These are phyloP conservation scores for Anthostomella pinea DNA, from an alignment of 2,329 filamentous ascomycete genomes.

Conservation along the genomic window DNA sequence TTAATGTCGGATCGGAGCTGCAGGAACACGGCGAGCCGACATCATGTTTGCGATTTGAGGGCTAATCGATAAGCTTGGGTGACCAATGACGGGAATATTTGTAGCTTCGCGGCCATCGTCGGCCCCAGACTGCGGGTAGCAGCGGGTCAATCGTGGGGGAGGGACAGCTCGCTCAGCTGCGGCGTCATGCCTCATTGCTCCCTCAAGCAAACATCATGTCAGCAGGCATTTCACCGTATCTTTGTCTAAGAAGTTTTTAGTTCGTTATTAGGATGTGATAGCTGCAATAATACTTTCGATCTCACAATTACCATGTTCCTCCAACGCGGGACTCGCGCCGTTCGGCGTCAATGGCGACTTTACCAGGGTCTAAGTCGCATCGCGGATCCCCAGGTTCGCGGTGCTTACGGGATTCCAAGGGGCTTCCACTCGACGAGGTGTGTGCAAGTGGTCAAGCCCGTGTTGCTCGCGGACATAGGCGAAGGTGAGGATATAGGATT, in stretches of 20 bases:
- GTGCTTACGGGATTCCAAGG: slow-evolving; percentile 32
- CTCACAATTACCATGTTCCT: slow-evolving; percentile 51
- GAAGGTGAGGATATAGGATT: slow-evolving; percentile 64
- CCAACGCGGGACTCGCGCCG: slow-evolving; percentile 47
- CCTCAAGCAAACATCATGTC: slow-evolving; percentile 1
- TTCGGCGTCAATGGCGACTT: slow-evolving; percentile 50
- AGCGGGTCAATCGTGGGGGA: slow-evolving; percentile 27
- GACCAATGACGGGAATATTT: no score
- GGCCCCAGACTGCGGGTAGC: slow-evolving; percentile 21
- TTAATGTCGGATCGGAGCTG: slow-evolving; percentile 4
- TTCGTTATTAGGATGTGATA: background rate
- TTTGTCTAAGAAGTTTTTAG: slow-evolving; percentile 5
- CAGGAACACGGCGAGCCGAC: no score
- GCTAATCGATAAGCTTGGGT: no score
- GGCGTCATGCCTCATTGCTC: slow-evolving; percentile 7
- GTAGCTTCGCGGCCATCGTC: no score
- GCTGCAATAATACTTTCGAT: background rate
- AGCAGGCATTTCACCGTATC: slow-evolving; percentile 7
- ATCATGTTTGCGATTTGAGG: no score
- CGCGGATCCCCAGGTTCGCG: slow-evolving; percentile 29
- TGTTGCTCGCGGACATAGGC: slow-evolving; percentile 80
- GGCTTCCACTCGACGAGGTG: slow-evolving; percentile 51
- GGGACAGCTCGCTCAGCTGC: no score
- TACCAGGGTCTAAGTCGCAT: slow-evolving; percentile 39
- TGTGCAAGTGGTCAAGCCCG: slow-evolving; percentile 67